Evolutionary conservation across 2,329 filamentous ascomycete species (phyloP), one percentile per base, ranked within the genome.

Genomic region (Triangularia verruculosa): DNA sequence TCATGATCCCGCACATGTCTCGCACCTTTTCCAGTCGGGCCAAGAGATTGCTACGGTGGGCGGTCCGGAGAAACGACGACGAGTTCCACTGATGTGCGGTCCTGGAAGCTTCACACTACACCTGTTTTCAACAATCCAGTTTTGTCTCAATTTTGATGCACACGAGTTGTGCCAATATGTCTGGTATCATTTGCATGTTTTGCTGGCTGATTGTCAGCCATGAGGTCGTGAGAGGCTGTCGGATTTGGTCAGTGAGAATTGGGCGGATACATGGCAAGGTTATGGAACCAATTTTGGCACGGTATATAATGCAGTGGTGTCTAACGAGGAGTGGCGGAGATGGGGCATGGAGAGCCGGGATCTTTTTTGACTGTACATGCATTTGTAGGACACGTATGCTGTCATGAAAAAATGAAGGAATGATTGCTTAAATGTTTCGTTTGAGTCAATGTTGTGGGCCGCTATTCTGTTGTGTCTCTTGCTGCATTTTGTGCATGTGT

Each of bases 171-270:
- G 66, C 58, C 20, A 61, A 67, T 61, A 67, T 68, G 43, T 68
- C 61, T 55, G 52, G 62, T 62, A 68, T 51, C 52, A 69, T 66
- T 56, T 70, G 65, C 61, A 70, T 70, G 54, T 61, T 66, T 66
- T 61, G 59, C 25, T 61, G 64, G 30, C 59, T 57, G 22, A 53
- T 56, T 58, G 53, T 63, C 34, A 12, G 15, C 32, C 15, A 13
- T 24, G 30, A 25, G 65, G 15, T 17, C 5, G 32, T 25, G 43
- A 52, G n/a, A 32, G 61, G 63, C 27, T 56, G 53, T 58, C 55
- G 52, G 54, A 61, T 65, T 66, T 66, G 56, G 60, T 62, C 43
- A 55, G 34, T 24, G 22, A 24, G 20, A 63, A 58, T 52, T 64
- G 64, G 68, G 62, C 60, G 59, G 34, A 56, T 64, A 69, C 54